Base-by-base conservation (phyloP, 148 eudicot species). In the Persicaria tinctoria region DNA sequence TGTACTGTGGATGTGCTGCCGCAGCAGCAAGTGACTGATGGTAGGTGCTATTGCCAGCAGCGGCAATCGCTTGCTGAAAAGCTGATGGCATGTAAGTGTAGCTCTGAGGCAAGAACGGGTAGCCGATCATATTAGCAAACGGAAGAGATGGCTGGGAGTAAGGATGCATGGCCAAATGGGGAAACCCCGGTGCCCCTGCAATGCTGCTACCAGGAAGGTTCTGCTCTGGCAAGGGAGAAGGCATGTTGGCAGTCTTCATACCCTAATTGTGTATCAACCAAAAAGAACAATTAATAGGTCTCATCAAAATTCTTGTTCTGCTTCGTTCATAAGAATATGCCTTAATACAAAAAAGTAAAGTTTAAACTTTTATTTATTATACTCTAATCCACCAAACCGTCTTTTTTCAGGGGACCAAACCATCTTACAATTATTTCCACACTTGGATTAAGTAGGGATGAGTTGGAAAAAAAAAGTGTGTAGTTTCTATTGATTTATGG, bases 21-120 rank as follows among this genome's bases (percentile, higher is more conserved):
- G 17, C 72, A 7, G 88, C 88, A 13, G 91, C 88, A 8, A 88
- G 74, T 51, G 95, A 87, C 74, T 93, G 98, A 75, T 90, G 94
- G 79, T 91, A 88, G 3, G 85, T 69, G 75, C 71, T 89, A 79
- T 88, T 91, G 70, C 91, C 93, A 41, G 95, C 89, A 87, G 60
- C 60, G n/a, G 60, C 60, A 55, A 85, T 87, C 27, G 90, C 83
- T 78, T 87, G 98, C 82, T 87, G 97, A 81, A 84, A 94, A 11
- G 91, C 90, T 68, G 90, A 84, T 11, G 97, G 91, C 93, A 94
- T 74, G 76, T 91, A 90, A 6, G 93, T 76, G 81, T 91, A 94
- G 75, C 83, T 90, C 71, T 87, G 95, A 51, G 90, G 91, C 82
- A 92, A 60, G 70, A 84, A 88, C 3, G 93, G 95, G 72, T 88